Base-by-base conservation (phyloP, 225 moss, liverwort and hornwort genomes). In the Antitrichia curtipendula region DNA sequence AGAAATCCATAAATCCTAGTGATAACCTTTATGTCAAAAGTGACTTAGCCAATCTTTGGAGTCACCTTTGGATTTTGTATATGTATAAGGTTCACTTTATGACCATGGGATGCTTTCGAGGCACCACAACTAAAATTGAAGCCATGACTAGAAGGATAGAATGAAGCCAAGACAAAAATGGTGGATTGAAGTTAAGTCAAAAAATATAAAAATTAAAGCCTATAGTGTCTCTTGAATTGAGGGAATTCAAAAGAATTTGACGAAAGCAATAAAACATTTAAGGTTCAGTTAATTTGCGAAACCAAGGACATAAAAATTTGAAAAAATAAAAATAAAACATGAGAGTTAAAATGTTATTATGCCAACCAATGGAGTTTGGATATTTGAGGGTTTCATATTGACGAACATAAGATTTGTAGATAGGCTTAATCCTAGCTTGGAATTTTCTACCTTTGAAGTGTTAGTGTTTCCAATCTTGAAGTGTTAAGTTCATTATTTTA, bases 11-110 rank as follows among this genome's bases (percentile, higher is more conserved):
- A 16, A 45, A 28, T 45, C 45, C 2, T 45, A 18, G 1, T 45
- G 3, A 4, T 1, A 1, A 18, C 2, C 4, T 29, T 12, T 47
- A 49, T 2, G 11, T 7, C 0, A 73, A 2, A 66, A 6, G 2
- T 28, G 1, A 3, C 11, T 73, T 31, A 29, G 11, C 0, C 0
- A 0, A 71, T 43, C 3, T 28, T 27, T 43, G 16, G 5, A 43
- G 9, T 43, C n/a, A n/a, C n/a, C n/a, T n/a, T n/a, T n/a, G n/a
- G 16, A 16, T 1, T 41, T 14, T 10, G 4, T 21, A 65, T 12
- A 41, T 15, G 15, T 41, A 41, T 15, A 41, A 6, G 40, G 4
- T 5, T 8, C 1, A 41, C 9, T 41, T 41, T 70, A 15, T 5
- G 2, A 41, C 8, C 5, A 70, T 15, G 1, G 5, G 5, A 5